Evolutionary conservation across 768 basidiomycete genomes (phyloP), one percentile per base, ranked within the genome.

Genomic region (Termitomyces titanicus): DNA sequence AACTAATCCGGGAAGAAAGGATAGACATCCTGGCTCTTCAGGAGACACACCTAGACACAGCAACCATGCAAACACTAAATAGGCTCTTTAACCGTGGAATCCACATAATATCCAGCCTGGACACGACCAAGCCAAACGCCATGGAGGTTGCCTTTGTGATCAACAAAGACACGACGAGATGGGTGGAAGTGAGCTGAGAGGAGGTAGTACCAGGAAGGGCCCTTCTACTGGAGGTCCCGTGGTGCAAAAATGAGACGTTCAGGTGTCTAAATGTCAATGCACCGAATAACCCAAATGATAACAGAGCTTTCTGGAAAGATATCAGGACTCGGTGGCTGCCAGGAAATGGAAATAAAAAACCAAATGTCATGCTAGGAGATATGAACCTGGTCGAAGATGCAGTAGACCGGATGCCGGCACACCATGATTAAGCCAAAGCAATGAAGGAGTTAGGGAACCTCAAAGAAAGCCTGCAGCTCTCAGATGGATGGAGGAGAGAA

Each of bases 311-410:
- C 42, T 43, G 42, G 24, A 39, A 9, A 25, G 12, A 12, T 3
- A 22, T 17, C 3, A 43, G 7, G 10, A 3, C 42, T 29, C 3
- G 5, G 9, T n/a, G 9, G 9, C 9, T 29, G 29, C 5, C 29
- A 29, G 9, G 29, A 29, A 4, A 4, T 3, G 9, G 29, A 10
- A 9, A 17, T 18, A 39, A 56, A 54, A 13, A 59, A 45, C 71
- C 68, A 3, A 69, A 78, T 29, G 12, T 76, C 0, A 55, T 81
- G 47, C 35, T 71, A 0, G 76, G 77, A 0, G 76, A 81, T 55
- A 72, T 73, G 39, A 80, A 81, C 58, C 24, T 79, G 1, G 70
- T 72, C 0, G 75, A 79, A 50, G 71, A 39, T 6, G 18, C n/a
- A 20, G 11, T 39, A 20, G 38, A 39, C 18, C 1, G 38, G 11